A percentile compares a stretch with the other conserved stretches of the same genome.
Conservation (phyloP, 805 yeast genomes). For the Ogataea saltuana region DNA sequence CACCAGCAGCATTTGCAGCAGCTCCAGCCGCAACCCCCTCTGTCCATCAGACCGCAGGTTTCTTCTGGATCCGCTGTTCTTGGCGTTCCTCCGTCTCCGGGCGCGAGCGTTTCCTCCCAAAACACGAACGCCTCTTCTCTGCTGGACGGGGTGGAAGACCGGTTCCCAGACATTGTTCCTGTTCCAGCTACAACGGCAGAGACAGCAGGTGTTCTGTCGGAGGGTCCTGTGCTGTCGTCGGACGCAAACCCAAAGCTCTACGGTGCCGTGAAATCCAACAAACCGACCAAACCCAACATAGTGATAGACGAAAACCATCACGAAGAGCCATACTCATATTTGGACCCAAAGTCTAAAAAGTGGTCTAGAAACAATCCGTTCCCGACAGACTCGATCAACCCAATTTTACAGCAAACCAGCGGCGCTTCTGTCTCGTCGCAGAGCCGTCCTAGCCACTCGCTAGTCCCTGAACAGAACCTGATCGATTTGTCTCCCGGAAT, state of each 20-base stretch:
- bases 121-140: conserved; percentile 10
- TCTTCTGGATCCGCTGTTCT: conserved; percentile 13
- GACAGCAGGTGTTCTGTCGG: no score
- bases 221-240: no score
- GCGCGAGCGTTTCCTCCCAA: conserved; percentile 11
- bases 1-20: conserved; percentile 32
- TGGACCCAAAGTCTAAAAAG: conserved; percentile 15
- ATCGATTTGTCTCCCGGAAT: conserved; percentile 18
- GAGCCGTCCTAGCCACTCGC: not conserved
- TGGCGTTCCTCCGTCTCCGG: conserved; percentile 27
- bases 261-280: no score
- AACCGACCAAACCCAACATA: conserved; percentile 14
- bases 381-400: conserved; percentile 15
- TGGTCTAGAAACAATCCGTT: conserved; percentile 32
- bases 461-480: conserved; percentile 9
- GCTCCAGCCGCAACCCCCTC: conserved; percentile 14
- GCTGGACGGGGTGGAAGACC: conserved; percentile 47
- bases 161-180: conserved; percentile 40
- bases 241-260: no score
- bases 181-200: conserved; percentile 3
- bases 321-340: conserved; percentile 6
- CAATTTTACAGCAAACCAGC: conserved; percentile 11
- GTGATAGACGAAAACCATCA: conserved; percentile 11
- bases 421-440: conserved; percentile 12
- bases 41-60: conserved; percentile 14